A percentile compares a stretch with the other conserved stretches of the same genome.
phyloP scores from a whole-genome alignment of 164 flowering plant species.

The Annona cherimola region DNA sequence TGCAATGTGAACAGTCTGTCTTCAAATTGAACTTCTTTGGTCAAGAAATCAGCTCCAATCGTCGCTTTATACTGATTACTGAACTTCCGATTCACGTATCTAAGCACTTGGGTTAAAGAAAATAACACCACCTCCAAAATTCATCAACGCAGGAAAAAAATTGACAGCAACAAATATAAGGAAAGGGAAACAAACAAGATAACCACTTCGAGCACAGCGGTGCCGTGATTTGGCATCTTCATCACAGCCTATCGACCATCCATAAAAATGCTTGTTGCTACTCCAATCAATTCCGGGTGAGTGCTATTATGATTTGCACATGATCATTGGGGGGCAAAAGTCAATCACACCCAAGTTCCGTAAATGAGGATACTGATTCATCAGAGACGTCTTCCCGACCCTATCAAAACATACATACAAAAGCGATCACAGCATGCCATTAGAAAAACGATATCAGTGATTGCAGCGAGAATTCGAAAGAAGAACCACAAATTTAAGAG shows the following conservation, averaged over 20 bases:
- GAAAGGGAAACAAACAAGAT: not conserved
- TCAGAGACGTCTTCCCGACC: constrained; percentile 81
- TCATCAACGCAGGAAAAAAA: not conserved
- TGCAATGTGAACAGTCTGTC: constrained; percentile 82
- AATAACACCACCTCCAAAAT: not conserved
- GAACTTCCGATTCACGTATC: constrained; percentile 82
- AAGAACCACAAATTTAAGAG: not conserved
- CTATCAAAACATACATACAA: constrained; percentile 25
- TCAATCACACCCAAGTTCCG: not conserved
- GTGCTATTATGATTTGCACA: not conserved
- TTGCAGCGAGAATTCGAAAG: not conserved
- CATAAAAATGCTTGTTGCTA: not conserved
- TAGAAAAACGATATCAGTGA: not conserved
- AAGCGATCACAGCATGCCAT: not conserved
- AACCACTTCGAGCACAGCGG: not conserved
- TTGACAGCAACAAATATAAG: not conserved
- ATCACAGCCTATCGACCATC: not conserved
- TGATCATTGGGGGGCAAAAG: not conserved
- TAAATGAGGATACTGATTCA: constrained; percentile 63
- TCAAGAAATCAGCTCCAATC: constrained; percentile 84
- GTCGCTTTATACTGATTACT: constrained; percentile 89
- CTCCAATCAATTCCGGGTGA: not conserved
- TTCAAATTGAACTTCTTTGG: constrained; percentile 80
- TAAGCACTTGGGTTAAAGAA: constrained; percentile 12
- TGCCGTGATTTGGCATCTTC: not conserved